phyloP scores from a whole-genome alignment of 257 asterid genomes.

The Solanum peruvianum region DNA sequence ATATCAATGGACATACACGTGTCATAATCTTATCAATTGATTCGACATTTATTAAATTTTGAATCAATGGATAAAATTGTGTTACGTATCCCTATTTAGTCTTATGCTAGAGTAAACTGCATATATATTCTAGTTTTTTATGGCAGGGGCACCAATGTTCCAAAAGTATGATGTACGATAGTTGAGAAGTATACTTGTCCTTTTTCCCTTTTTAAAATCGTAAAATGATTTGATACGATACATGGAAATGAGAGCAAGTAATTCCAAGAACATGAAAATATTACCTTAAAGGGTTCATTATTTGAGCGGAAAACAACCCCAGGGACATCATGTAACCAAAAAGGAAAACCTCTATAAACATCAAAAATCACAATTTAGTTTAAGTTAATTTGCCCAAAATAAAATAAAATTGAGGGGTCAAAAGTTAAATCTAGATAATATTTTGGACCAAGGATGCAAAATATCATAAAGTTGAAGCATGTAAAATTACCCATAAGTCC shows the following conservation, averaged over 20 bases:
- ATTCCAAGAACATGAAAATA: neutral
- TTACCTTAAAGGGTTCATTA: slow-evolving; percentile 75
- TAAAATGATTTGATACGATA: neutral
- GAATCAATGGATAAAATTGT: too few relatives aligned
- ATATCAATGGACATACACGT: too few relatives aligned
- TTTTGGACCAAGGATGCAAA: neutral
- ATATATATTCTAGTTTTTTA: too few relatives aligned
- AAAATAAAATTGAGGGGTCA: neutral
- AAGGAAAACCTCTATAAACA: slow-evolving; percentile 61
- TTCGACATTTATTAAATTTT: too few relatives aligned
- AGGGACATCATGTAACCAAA: slow-evolving; percentile 85
- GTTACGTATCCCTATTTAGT: too few relatives aligned
- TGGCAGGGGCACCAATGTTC: too few relatives aligned
- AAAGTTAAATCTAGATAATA: neutral
- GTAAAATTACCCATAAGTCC: slow-evolving; percentile 72
- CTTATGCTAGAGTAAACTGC: too few relatives aligned
- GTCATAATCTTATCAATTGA: too few relatives aligned
- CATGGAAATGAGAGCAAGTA: neutral
- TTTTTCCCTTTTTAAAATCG: neutral
- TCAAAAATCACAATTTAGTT: neutral
- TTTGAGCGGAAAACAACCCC: slow-evolving; percentile 53
- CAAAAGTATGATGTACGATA: too few relatives aligned
- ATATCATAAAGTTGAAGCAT: neutral
- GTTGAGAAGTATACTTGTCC: too few relatives aligned
- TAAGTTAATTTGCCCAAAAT: neutral